Conservation (phyloP, 495 filamentous ascomycete genomes). For the Daldinia vernicosa region DNA sequence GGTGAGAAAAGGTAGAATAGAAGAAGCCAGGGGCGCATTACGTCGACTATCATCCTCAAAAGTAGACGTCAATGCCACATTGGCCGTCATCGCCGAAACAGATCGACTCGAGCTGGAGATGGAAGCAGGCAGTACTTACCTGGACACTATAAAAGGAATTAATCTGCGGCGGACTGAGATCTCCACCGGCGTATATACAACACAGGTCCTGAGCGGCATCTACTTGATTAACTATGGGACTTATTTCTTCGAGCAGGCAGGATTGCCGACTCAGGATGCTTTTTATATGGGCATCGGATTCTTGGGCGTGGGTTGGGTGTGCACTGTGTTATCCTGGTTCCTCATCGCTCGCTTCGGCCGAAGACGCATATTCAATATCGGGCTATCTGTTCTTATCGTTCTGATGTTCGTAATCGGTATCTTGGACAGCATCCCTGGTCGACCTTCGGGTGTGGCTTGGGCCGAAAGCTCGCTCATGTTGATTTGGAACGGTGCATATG, state of each 20-base stretch:
- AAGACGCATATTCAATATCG: slow-evolving; percentile 62
- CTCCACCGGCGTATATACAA: slow-evolving; percentile 58
- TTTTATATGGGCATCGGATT: slow-evolving; percentile 63
- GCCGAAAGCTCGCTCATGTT: slow-evolving; percentile 63
- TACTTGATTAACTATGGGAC: slow-evolving; percentile 67
- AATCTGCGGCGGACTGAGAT: slow-evolving; percentile 67
- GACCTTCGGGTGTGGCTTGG: slow-evolving; percentile 57
- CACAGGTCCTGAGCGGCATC: slow-evolving; percentile 61
- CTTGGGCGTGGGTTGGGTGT: slow-evolving; percentile 57
- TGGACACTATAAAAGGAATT: slow-evolving; percentile 64
- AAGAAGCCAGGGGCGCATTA: slow-evolving; percentile 59
- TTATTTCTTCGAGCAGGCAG: slow-evolving; percentile 72
- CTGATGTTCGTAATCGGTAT: slow-evolving; percentile 68
- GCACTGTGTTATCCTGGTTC: slow-evolving; percentile 63
- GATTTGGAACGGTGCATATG: slow-evolving; percentile 66
- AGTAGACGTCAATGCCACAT: slow-evolving; percentile 51
- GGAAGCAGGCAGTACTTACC: slow-evolving; percentile 63
- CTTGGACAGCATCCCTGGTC: slow-evolving; percentile 61
- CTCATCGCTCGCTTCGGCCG: slow-evolving; percentile 63
- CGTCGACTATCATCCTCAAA: slow-evolving; percentile 52
- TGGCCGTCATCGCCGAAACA: slow-evolving; percentile 70
- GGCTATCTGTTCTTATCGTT: slow-evolving; percentile 56
- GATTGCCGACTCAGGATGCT: slow-evolving; percentile 57
- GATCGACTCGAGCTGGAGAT: slow-evolving; percentile 67
- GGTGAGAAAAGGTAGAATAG: slow-evolving; percentile 62